Conservation (phyloP, 192 early-diverging fungal species). For the Thamnidium elegans region DNA sequence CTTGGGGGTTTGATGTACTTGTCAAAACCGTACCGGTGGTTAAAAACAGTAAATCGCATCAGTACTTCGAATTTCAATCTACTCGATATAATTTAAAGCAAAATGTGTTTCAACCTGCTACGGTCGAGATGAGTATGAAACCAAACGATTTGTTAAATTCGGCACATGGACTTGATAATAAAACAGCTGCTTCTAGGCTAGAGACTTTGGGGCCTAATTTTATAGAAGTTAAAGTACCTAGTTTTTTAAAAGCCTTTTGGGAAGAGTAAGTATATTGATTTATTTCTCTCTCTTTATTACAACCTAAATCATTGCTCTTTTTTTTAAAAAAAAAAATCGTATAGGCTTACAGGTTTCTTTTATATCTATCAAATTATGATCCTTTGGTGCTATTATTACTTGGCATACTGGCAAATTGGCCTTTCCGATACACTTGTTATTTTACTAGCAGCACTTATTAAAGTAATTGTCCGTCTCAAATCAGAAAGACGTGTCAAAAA, state of each 20-base stretch:
- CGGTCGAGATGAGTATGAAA: constrained; percentile 47
- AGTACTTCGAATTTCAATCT: constrained; percentile 66
- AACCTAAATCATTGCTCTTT: background rate
- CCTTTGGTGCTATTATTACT: constrained; percentile 50
- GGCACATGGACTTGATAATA: constrained; percentile 42
- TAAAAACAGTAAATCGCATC: constrained; percentile 37
- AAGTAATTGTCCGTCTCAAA: constrained; percentile 43
- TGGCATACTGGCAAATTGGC: constrained; percentile 53
- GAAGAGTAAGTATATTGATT: constrained; percentile 46
- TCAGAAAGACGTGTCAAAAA: constrained; percentile 53
- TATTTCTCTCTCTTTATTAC: background rate
- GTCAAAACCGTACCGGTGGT: constrained; percentile 43
- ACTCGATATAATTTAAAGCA: constrained; percentile 57
- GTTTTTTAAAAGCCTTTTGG: constrained; percentile 47
- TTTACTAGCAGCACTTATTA: constrained; percentile 46
- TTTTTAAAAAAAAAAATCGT: background rate
- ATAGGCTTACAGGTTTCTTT: constrained; percentile 46
- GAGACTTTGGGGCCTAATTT: constrained; percentile 69
- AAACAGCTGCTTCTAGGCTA: constrained; percentile 49
- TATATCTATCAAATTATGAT: constrained; percentile 52
- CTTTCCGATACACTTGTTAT: constrained; percentile 49
- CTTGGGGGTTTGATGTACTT: constrained; percentile 32
- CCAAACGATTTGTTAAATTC: constrained; percentile 31
- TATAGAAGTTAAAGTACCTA: constrained; percentile 64
- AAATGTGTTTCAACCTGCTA: constrained; percentile 49